Evolutionary conservation across 2,329 filamentous ascomycete genomes (phyloP).

Genomic region (Pseudopithomyces maydicus): DNA sequence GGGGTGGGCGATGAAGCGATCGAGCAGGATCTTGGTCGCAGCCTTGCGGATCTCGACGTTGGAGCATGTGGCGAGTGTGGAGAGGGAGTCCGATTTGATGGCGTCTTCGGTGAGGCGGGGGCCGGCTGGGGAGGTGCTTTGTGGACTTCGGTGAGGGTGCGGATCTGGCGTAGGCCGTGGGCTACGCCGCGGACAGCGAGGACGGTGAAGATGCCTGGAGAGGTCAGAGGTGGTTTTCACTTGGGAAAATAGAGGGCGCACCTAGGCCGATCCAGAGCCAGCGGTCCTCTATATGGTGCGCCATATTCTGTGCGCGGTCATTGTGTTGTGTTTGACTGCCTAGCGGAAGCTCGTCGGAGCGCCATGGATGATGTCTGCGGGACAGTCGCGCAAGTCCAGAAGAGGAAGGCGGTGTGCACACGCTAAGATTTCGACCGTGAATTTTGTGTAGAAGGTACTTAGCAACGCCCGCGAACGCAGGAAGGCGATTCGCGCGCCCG

Average conservation of each 20-base stretch:
- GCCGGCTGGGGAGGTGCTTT: slow-evolving; percentile 62
- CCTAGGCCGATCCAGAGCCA: slow-evolving; percentile 55
- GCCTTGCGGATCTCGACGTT: slow-evolving; percentile 51
- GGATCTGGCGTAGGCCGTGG: slow-evolving; percentile 63
- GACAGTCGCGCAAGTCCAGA: not conserved
- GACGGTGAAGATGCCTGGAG: slow-evolving; percentile 60
- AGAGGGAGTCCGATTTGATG: slow-evolving; percentile 49
- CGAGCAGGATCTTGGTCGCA: slow-evolving; percentile 44
- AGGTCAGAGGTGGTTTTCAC: slow-evolving; percentile 54
- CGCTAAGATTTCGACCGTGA: slow-evolving; percentile 2
- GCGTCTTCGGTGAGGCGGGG: slow-evolving; percentile 70
- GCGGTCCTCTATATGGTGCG: slow-evolving; percentile 47
- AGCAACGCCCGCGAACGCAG: not conserved
- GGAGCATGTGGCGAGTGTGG: slow-evolving; percentile 46
- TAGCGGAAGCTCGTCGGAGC: not conserved
- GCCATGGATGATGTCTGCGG: slow-evolving; percentile 3
- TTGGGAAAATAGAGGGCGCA: slow-evolving; percentile 47
- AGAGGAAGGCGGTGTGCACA: slow-evolving; percentile 2
- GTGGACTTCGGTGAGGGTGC: slow-evolving; percentile 69
- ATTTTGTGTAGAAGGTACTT: slow-evolving; percentile 6
- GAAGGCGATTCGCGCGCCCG: not conserved
- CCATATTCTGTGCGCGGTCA: slow-evolving; percentile 34
- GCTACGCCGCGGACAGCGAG: slow-evolving; percentile 63
- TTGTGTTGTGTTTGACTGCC: slow-evolving; percentile 11
- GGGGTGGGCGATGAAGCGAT: slow-evolving; percentile 34